Conservation (phyloP, 306 rosid species). For the Cicer yamashitae region DNA sequence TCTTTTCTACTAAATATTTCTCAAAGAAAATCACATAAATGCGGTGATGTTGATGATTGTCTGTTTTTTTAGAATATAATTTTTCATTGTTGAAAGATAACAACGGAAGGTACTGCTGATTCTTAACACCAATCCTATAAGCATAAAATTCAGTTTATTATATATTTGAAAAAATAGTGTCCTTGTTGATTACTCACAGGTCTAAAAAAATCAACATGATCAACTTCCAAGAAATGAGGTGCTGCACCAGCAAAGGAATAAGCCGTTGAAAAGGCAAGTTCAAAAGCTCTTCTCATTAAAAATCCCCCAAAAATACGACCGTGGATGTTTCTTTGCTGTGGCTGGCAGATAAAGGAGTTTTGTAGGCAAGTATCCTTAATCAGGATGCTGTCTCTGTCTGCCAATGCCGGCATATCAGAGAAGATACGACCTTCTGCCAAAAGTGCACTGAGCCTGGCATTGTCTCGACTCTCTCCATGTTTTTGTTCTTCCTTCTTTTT, state of each 20-base stretch:
- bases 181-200: conserved; percentile 65
- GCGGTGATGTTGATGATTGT: conserved; percentile 14
- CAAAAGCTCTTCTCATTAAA: conserved; percentile 90
- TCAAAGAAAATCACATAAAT: conserved; percentile 5
- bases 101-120: background rate
- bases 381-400: conserved; percentile 84
- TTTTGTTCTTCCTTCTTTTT: conserved; percentile 53
- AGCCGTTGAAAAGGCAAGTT: conserved; percentile 83
- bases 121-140: background rate
- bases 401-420: conserved; percentile 87
- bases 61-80: conserved; percentile 3
- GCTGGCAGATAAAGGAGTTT: conserved; percentile 89
- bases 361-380: conserved; percentile 71
- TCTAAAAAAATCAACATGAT: conserved; percentile 85
- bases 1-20: background rate
- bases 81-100: conserved; percentile 35
- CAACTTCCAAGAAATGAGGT: conserved; percentile 86
- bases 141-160: conserved; percentile 27
- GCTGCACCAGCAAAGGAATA: conserved; percentile 85
- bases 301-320: conserved; percentile 93
- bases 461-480: conserved; percentile 49
- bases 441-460: conserved; percentile 60
- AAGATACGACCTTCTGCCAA: conserved; percentile 81
- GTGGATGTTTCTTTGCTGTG: conserved; percentile 86
- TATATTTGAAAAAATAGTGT: background rate